phyloP scores from a whole-genome alignment of 192 early-diverging fungal genomes.

The Coemansia sp. region DNA sequence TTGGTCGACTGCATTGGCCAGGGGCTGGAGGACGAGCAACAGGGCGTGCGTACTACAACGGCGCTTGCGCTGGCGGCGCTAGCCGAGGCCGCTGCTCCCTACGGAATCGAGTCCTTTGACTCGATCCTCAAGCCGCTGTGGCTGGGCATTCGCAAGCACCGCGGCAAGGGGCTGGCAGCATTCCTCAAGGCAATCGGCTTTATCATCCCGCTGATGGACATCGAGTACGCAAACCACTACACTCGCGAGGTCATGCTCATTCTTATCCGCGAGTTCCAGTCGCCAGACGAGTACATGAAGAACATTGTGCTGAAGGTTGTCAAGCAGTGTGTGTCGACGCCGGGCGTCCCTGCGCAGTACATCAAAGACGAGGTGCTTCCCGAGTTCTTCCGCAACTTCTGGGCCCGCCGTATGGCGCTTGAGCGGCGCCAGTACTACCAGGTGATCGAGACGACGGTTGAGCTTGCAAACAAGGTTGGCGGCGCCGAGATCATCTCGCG shows the following conservation, averaged over 20 bases:
- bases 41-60: conserved; percentile 94
- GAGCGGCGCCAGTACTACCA: conserved; percentile 92
- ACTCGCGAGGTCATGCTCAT: conserved; percentile 93
- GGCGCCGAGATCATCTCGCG: conserved; percentile 86
- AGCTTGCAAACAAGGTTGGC: conserved; percentile 90
- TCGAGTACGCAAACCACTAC: conserved; percentile 91
- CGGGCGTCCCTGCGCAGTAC: conserved; percentile 84
- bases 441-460: conserved; percentile 95
- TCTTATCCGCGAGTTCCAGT: conserved; percentile 94
- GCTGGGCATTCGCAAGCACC: conserved; percentile 91
- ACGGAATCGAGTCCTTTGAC: conserved; percentile 99
- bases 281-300: conserved; percentile 98
- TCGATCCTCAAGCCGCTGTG: conserved; percentile 86
- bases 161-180: conserved; percentile 94
- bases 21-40: conserved; percentile 94
- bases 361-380: conserved; percentile 91
- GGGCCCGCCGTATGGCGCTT: conserved; percentile 96
- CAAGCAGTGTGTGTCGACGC: conserved; percentile 93
- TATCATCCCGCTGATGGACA: conserved; percentile 97
- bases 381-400: conserved; percentile 95
- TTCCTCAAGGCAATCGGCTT: conserved; percentile 99
- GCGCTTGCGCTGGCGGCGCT: conserved; percentile 93
- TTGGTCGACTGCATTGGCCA: conserved; percentile 90
- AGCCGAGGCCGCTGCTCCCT: conserved; percentile 96
- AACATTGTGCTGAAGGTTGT: conserved; percentile 98